Conservation (phyloP, 140 eudicot genomes). For the Bidens hawaiensis region DNA sequence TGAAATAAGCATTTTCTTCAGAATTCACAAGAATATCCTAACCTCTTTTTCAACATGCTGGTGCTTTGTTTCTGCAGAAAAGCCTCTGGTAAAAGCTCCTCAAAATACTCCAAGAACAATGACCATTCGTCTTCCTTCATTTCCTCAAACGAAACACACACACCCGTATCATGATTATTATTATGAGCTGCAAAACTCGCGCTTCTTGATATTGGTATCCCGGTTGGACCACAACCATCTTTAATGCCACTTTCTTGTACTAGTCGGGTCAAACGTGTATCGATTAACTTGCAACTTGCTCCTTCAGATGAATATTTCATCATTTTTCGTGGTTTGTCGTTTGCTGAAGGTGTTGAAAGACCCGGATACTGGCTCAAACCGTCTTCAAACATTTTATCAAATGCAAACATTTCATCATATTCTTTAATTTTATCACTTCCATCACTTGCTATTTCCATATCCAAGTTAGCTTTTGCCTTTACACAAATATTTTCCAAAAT, state of each 20-base stretch:
- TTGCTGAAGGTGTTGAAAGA: constrained; percentile 14
- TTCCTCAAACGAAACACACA: constrained; percentile 59
- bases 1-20: constrained; percentile 38
- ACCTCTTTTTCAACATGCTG: constrained; percentile 58
- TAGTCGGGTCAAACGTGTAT: constrained; percentile 21
- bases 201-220: constrained; percentile 43
- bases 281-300: constrained; percentile 22
- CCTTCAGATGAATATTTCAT: constrained; percentile 38
- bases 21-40: constrained; percentile 86
- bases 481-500: constrained; percentile 61
- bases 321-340: constrained; percentile 48
- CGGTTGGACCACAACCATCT: constrained; percentile 25
- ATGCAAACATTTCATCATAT: constrained; percentile 42
- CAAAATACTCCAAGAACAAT: constrained; percentile 60
- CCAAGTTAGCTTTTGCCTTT: constrained; percentile 43
- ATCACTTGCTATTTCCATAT: constrained; percentile 12
- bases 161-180: constrained; percentile 38
- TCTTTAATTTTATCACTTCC: constrained; percentile 32
- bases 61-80: constrained; percentile 64
- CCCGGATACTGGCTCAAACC: constrained; percentile 16
- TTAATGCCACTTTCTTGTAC: constrained; percentile 27
- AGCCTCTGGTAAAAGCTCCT: constrained; percentile 72
- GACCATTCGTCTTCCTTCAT: constrained; percentile 77
- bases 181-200: constrained; percentile 52
- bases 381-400: constrained; percentile 43